These are phyloP conservation scores for Clitopilus hobsonii DNA, from an alignment of 768 basidiomycete genomes.

Conservation along the genomic window DNA sequence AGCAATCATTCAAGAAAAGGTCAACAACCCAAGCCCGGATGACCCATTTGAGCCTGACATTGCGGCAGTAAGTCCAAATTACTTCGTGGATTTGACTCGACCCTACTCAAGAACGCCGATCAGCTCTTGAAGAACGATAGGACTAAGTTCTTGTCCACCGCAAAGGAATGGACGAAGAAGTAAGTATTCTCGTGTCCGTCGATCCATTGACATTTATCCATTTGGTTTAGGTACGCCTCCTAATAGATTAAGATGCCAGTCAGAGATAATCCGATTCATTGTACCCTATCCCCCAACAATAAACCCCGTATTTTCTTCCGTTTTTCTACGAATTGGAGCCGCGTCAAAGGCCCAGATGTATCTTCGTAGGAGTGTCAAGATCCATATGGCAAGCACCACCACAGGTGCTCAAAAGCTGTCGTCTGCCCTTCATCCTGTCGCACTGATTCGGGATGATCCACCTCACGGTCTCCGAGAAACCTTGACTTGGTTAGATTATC, in stretches of 20 bases:
- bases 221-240: conserved; percentile 19
- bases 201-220: conserved; percentile 1
- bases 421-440: conserved; percentile 1
- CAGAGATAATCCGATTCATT: background rate
- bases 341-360: background rate
- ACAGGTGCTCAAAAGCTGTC: conserved; percentile 10
- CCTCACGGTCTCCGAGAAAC: background rate
- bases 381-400: background rate
- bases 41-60: conserved; percentile 89
- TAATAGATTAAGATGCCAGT: conserved; percentile 5
- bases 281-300: background rate
- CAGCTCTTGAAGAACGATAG: conserved; percentile 78
- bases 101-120: background rate
- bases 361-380: conserved; percentile 4
- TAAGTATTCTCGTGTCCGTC: conserved; percentile 24
- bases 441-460: background rate
- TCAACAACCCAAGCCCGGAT: conserved; percentile 84
- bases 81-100: too few species aligned
- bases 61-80: conserved; percentile 72
- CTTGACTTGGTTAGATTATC: conserved; percentile 1
- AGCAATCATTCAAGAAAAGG: conserved; percentile 72
- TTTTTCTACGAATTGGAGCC: too few species aligned
- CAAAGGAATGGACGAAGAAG: conserved; percentile 88
- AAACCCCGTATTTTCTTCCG: background rate
- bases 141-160: conserved; percentile 65